Evolutionary conservation across 148 eudicot genomes (phyloP), one percentile per base, ranked within the genome.

Genomic region (Arctostaphylos glauca): DNA sequence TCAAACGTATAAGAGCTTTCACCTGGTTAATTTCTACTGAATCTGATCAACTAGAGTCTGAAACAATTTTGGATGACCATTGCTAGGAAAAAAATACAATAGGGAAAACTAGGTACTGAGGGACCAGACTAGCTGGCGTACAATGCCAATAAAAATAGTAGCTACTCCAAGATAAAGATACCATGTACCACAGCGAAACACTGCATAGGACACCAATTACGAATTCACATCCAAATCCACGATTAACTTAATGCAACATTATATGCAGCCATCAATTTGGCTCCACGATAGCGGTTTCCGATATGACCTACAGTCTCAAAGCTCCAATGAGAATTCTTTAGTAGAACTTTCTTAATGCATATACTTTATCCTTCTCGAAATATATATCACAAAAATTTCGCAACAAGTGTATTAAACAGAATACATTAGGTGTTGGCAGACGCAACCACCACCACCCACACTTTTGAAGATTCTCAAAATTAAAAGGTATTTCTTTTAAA

Each of bases 281-380:
- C 71, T 38, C 48, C 16, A 13, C 6, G 41, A 72, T 4, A 46
- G 50, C 4, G 21, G 21, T 25, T 72, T 72, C 23, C 21, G 16
- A 43, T 72, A 72, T 18, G 43, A 68, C 12, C 52, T 43, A 72
- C 41, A 46, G 4, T 14, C 3, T 68, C 12, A 16, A 46, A 10
- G 16, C 31, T 41, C 23, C 2, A 3, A 23, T 66, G 71, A 66
- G 71, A 6, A 66, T 25, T 66, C 12, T 60, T 23, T 4, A 19
- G n/a, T 14, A 71, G 43, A 71, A 10, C 15, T 71, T 38, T 12
- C 75, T 71, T 71, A 71, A 71, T 71, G 75, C 75, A 71, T 4
- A 71, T 56, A 56, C 16, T 56, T 1, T 38, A 68, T 68, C 15
- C 3, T 10, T 2, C 73, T 38, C 3, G 5, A 10, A 10, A n/a